Percentiles rank a stretch among this genome's conserved stretches.
phyloP scores from a whole-genome alignment of 192 early-diverging fungal genomes.

The Linnemannia zychae region DNA sequence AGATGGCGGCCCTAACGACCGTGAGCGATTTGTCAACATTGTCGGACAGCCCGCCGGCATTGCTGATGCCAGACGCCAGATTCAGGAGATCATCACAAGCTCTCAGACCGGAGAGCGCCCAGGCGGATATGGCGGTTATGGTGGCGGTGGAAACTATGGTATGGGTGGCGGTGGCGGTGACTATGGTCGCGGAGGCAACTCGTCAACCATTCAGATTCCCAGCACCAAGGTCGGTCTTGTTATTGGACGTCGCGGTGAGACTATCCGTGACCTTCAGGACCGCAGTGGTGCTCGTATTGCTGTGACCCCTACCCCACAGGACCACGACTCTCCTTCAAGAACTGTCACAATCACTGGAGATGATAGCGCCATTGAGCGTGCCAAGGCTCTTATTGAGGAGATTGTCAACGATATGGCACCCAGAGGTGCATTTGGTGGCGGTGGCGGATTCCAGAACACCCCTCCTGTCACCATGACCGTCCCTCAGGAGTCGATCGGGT shows the following conservation, averaged over 20 bases:
- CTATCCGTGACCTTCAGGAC: conserved; percentile 78
- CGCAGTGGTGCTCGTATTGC: conserved; percentile 77
- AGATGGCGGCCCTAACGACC: conserved; percentile 61
- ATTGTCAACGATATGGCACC: conserved; percentile 67
- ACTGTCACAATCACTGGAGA: conserved; percentile 79
- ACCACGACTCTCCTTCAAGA: conserved; percentile 60
- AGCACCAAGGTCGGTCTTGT: conserved; percentile 84
- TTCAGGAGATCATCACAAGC: conserved; percentile 63
- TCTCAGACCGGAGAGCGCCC: conserved; percentile 49
- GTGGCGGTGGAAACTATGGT: conserved; percentile 24
- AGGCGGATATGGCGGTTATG: conserved; percentile 34
- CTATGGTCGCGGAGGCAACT: conserved; percentile 50
- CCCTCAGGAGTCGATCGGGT: conserved; percentile 67
- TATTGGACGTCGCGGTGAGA: conserved; percentile 85
- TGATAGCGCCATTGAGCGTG: conserved; percentile 74
- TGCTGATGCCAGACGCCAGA: conserved; percentile 64
- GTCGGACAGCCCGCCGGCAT: conserved; percentile 63
- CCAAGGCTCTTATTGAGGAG: conserved; percentile 82
- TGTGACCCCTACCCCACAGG: conserved; percentile 67
- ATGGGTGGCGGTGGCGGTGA: conserved; percentile 34
- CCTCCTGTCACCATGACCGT: conserved; percentile 70
- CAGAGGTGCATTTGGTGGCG: conserved; percentile 25
- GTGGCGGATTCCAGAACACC: conserved; percentile 56
- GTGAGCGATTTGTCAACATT: conserved; percentile 65
- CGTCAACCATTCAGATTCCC: conserved; percentile 71